These are phyloP conservation scores for Auxenochlorella protothecoides DNA, from an alignment of 139 green algal genomes.

Conservation along the genomic window DNA sequence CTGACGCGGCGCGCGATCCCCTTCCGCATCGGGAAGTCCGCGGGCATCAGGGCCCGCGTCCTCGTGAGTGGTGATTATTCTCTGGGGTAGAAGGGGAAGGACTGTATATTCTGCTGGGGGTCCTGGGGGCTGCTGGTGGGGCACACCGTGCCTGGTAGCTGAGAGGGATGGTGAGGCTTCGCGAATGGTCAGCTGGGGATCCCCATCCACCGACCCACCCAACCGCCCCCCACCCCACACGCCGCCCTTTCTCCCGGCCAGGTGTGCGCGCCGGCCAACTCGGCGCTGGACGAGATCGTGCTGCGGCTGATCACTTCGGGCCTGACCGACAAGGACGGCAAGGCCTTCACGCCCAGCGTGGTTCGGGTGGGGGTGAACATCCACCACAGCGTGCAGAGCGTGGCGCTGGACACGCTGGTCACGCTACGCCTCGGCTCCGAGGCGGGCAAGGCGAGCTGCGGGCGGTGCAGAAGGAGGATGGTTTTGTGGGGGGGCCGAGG, in stretches of 20 bases:
- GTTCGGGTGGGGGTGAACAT: conserved; percentile 63
- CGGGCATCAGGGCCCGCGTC: conserved; percentile 49
- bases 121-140: no score
- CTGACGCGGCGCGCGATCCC: conserved; percentile 19
- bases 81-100: no score
- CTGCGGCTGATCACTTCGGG: conserved; percentile 42
- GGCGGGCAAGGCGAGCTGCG: conserved; percentile 11
- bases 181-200: no score
- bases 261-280: conserved; percentile 89
- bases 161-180: no score
- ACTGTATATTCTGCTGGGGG: no score
- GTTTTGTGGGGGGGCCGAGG: background rate
- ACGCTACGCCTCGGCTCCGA: conserved; percentile 24
- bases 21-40: conserved; percentile 17
- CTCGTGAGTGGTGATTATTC: conserved; percentile 22
- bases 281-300: conserved; percentile 82
- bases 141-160: no score
- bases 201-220: background rate
- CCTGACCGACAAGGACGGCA: conserved; percentile 50
- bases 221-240: background rate
- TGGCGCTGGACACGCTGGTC: conserved; percentile 58
- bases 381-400: conserved; percentile 58
- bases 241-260: conserved; percentile 3
- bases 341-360: conserved; percentile 46
- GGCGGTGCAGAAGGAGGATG: no score